Conservation (phyloP, 768 basidiomycete genomes). For the Cyclocybe aegerita region DNA sequence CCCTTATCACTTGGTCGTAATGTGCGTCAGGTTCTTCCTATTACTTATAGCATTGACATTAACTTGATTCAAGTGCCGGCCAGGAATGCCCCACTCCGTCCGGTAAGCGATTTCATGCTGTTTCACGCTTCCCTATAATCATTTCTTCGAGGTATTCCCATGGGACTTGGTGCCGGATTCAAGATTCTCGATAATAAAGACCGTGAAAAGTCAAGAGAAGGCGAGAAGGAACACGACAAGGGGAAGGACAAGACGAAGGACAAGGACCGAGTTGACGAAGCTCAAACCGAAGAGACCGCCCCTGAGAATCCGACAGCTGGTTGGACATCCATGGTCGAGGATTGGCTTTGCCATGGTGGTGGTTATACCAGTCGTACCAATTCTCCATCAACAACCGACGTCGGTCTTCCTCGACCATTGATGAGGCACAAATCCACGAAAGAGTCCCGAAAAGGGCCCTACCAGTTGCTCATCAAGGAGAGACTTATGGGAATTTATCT, state of each 20-base stretch:
- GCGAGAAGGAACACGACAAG: constrained; percentile 27
- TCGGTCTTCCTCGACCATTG: constrained; percentile 41
- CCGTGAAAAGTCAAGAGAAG: constrained; percentile 35
- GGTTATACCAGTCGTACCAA: constrained; percentile 25
- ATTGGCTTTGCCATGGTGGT: constrained; percentile 60
- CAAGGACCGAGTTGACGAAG: constrained; percentile 29
- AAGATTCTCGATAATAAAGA: constrained; percentile 57
- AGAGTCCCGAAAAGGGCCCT: constrained; percentile 64
- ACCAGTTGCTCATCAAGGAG: constrained; percentile 84
- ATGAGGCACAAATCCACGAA: constrained; percentile 41
- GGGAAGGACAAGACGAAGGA: constrained; percentile 30
- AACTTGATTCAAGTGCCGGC: constrained; percentile 40
- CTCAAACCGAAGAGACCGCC: constrained; percentile 25
- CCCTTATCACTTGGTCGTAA: constrained; percentile 76
- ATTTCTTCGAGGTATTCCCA: constrained; percentile 58
- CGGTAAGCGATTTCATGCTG: constrained; percentile 34
- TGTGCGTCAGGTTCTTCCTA: constrained; percentile 44
- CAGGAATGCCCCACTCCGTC: constrained; percentile 84
- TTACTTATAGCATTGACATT: constrained; percentile 5
- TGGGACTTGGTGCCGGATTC: constrained; percentile 77
- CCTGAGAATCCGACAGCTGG: constrained; percentile 37
- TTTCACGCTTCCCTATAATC: not conserved
- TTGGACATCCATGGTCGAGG: constrained; percentile 77
- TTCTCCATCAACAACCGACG: constrained; percentile 41
- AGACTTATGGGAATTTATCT: constrained; percentile 89